phyloP scores from a whole-genome alignment of 106 monocot species.

The Acorus calamus region DNA sequence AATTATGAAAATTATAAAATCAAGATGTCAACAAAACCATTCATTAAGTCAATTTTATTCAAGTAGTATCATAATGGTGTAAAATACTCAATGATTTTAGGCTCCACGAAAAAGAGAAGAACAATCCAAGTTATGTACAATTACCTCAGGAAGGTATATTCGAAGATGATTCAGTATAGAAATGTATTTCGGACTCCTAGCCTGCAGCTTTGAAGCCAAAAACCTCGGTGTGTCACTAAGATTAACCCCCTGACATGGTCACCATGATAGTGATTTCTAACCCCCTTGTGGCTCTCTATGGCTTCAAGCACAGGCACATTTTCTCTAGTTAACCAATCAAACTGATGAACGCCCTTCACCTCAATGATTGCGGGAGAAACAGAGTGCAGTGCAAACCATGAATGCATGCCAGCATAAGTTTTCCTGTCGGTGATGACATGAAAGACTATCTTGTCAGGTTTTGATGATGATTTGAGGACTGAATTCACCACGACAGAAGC shows the following conservation, averaged over 20 bases:
- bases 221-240: slow-evolving; percentile 45
- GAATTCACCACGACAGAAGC: slow-evolving; percentile 86
- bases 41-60: not conserved
- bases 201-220: slow-evolving; percentile 74
- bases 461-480: slow-evolving; percentile 42
- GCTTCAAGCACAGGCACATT: slow-evolving; percentile 81
- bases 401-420: slow-evolving; percentile 91
- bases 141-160: slow-evolving; percentile 91
- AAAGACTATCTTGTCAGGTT: slow-evolving; percentile 66
- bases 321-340: slow-evolving; percentile 78
- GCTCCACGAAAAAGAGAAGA: not conserved
- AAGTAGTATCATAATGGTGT: not conserved
- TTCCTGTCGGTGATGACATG: slow-evolving; percentile 91
- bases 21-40: not conserved
- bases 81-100: not conserved
- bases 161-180: slow-evolving; percentile 88
- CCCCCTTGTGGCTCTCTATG: slow-evolving; percentile 58
- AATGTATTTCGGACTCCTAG: slow-evolving; percentile 78
- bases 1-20: slow-evolving; percentile 3
- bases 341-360: slow-evolving; percentile 85
- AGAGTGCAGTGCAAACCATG: slow-evolving; percentile 88
- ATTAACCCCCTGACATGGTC: slow-evolving; percentile 33
- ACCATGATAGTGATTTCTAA: slow-evolving; percentile 76
- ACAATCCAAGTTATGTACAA: not conserved
- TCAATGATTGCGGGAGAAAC: slow-evolving; percentile 63